Evolutionary conservation across 2,329 filamentous ascomycete species (phyloP).

Genomic region (Aspergillus sp.): DNA sequence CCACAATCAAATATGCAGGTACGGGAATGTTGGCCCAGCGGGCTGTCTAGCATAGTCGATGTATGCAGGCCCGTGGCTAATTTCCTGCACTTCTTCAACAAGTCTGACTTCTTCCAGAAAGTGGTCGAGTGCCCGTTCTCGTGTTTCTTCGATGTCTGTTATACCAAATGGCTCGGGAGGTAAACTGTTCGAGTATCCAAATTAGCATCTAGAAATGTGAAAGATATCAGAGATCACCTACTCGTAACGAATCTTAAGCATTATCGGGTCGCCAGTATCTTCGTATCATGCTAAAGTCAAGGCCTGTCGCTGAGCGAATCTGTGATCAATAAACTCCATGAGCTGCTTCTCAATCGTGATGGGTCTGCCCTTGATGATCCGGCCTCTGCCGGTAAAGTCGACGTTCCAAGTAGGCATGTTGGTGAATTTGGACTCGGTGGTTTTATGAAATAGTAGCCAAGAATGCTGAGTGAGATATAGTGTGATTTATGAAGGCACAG

Average conservation of each 20-base stretch:
- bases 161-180: not conserved
- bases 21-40: not conserved
- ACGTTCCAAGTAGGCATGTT: not conserved
- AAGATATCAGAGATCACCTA: not conserved
- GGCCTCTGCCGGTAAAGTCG: not conserved
- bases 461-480: too few species aligned
- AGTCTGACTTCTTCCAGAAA: not conserved
- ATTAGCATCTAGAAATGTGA: not conserved
- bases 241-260: conserved; percentile 3
- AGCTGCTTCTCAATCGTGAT: not conserved
- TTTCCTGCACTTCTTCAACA: not conserved
- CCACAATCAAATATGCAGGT: not conserved
- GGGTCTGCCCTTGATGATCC: not conserved
- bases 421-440: too few species aligned
- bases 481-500: too few species aligned
- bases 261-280: not conserved
- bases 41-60: not conserved
- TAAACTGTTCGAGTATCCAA: not conserved
- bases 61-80: not conserved
- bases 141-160: not conserved
- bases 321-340: not conserved
- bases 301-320: not conserved
- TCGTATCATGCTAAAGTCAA: not conserved
- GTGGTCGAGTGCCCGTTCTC: not conserved
- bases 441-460: too few species aligned